Base-by-base conservation (phyloP, 306 rosid genomes). In the Urtica urens region DNA sequence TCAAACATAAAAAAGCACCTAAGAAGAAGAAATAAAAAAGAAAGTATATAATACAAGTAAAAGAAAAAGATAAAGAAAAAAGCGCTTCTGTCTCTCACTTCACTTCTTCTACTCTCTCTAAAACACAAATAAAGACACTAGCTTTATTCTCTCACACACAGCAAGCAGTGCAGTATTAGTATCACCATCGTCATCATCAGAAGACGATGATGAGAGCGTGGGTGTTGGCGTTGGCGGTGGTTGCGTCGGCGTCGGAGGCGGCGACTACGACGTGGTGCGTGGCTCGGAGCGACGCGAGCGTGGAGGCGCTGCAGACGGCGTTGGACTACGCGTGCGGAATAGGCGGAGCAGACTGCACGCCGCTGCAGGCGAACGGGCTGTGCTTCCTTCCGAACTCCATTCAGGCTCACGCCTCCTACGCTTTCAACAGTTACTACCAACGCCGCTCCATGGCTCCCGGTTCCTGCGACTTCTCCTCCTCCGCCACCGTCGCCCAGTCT, bases 401-500 rank as follows among this genome's bases (percentile, higher is more conserved):
- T 58, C 99, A 79, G 39, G 99, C 96, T 10, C 99, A 82, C 40
- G 72, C 99, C 62, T 90, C 99, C 7, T 92, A 82, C 48, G 99
- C 96, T 42, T 92, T 82, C 79, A 64, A 92, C 49, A 86, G 93
- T 58, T 85, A 29, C 64, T 92, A 66, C 49, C 88, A 79, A 19
- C 65, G 67, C 23, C 72, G 58, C 38, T 49, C 61, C 1, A 78
- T 76, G 74, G 85, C 83, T 1, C 85, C 93, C 17, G 99, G 94
- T 3, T 68, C 85, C 11, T 90, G 96, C 30, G 93, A 69, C 67
- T 85, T 90, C 49, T 49, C 79, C 24, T 85, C 69, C 62, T 60
- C 96, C 1, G 81, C 87, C 62, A 92, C 86, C 72, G 60, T 85
- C 60, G 93, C 96, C 29, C 85, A 76, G 40, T 68, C 77, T 3